These are phyloP conservation scores for Mortierella sp. DNA, from an alignment of 371 early-diverging fungal species.

Conservation along the genomic window DNA sequence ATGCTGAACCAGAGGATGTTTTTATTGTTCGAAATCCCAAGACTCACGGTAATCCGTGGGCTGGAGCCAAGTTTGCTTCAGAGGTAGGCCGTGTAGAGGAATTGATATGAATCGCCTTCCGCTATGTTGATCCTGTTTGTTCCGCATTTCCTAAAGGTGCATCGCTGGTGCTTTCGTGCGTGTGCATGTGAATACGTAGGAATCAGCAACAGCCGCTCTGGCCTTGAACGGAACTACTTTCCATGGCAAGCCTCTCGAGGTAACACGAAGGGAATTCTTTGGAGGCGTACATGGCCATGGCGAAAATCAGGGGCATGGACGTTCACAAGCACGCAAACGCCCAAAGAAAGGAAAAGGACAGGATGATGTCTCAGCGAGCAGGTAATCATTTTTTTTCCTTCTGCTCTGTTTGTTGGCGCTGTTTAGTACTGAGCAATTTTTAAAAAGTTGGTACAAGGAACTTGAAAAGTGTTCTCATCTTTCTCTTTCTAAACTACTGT, in stretches of 20 bases:
- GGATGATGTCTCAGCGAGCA: no score
- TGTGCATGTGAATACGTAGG: slow-evolving; percentile 7
- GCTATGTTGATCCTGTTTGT: background rate
- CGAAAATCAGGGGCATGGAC: no score
- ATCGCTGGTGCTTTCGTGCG: background rate
- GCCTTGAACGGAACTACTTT: slow-evolving; percentile 34
- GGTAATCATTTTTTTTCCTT: no score
- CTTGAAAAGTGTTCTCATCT: no score
- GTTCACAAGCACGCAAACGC: no score
- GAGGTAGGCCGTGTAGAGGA: slow-evolving; percentile 14
- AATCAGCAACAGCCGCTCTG: slow-evolving; percentile 32
- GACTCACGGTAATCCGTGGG: slow-evolving; percentile 16
- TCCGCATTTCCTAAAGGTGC: background rate
- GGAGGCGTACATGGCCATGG: background rate
- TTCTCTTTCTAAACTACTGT: no score
- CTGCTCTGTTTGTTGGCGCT: no score
- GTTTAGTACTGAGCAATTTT: no score
- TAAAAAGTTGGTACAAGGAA: no score
- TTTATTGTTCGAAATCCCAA: slow-evolving; percentile 12
- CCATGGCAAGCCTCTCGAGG: slow-evolving; percentile 26
- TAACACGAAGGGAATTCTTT: slow-evolving; percentile 22
- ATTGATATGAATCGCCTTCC: background rate
- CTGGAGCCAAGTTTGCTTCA: slow-evolving; percentile 32
- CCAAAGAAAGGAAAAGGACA: no score
- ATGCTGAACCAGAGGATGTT: slow-evolving; percentile 19